Evolutionary conservation across 2,329 filamentous ascomycete species (phyloP).

Genomic region (Grosmannia penicillata): DNA sequence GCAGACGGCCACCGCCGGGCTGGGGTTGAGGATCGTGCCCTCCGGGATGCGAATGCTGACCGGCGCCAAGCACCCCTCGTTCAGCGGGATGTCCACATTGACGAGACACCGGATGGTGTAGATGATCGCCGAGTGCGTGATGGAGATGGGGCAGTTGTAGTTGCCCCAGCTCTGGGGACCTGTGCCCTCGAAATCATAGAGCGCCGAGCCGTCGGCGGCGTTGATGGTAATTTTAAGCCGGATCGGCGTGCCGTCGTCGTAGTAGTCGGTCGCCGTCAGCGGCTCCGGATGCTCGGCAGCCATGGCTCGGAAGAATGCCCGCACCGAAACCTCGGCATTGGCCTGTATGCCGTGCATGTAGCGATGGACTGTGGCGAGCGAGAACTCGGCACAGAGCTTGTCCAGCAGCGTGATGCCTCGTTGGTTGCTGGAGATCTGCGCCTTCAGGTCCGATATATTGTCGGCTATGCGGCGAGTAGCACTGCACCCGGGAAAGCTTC

Average conservation of each 20-base stretch:
- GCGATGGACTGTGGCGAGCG: conserved; percentile 37
- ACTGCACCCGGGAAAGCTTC: conserved; percentile 59
- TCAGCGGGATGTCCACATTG: conserved; percentile 21
- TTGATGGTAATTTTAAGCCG: conserved; percentile 17
- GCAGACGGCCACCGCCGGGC: conserved; percentile 17
- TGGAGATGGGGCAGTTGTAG: conserved; percentile 4
- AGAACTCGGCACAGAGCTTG: conserved; percentile 63
- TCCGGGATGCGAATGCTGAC: conserved; percentile 17
- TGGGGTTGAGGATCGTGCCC: conserved; percentile 18
- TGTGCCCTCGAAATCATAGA: conserved; percentile 21
- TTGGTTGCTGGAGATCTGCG: conserved; percentile 72
- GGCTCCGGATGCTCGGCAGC: conserved; percentile 36
- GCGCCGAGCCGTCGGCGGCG: conserved; percentile 14
- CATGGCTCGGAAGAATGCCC: conserved; percentile 49
- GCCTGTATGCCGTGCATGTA: conserved; percentile 68
- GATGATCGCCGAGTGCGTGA: conserved; percentile 17
- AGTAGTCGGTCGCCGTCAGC: conserved; percentile 19
- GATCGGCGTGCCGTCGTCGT: conserved; percentile 23
- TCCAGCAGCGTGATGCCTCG: conserved; percentile 69
- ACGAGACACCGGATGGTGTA: conserved; percentile 21
- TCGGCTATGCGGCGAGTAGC: conserved; percentile 66
- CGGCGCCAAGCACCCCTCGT: conserved; percentile 21
- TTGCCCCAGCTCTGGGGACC: conserved; percentile 15
- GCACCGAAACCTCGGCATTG: conserved; percentile 59
- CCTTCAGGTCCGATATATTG: conserved; percentile 75